Conservation (phyloP, 1,139 yeast species). For the Blastobotrys arbuscula region DNA sequence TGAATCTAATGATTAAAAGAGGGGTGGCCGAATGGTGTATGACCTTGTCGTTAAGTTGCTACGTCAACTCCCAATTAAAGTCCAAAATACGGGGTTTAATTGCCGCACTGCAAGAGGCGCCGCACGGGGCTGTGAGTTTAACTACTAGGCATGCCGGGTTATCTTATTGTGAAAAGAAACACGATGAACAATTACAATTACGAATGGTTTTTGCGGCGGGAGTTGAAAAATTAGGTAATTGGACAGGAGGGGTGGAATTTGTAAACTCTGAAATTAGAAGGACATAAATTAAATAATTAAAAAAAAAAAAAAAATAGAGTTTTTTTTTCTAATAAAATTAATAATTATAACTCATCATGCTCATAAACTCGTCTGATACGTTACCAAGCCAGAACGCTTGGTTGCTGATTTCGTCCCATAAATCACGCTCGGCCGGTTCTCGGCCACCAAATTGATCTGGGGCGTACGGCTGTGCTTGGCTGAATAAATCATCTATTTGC, state of each 20-base stretch:
- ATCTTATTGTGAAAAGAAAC: constrained; percentile 54
- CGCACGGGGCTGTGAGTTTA: constrained; percentile 56
- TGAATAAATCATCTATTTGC: constrained; percentile 7
- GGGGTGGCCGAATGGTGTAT: constrained; percentile 65
- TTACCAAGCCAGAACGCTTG: constrained; percentile 25
- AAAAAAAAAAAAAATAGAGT: background rate
- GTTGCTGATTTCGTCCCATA: constrained; percentile 25
- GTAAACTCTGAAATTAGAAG: constrained; percentile 8
- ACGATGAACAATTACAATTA: constrained; percentile 49
- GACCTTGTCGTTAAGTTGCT: constrained; percentile 36
- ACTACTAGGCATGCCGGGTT: constrained; percentile 60
- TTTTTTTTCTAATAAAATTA: background rate
- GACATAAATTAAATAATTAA: constrained; percentile 4
- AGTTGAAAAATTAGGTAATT: constrained; percentile 15
- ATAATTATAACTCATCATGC: constrained; percentile 14
- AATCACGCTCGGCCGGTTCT: constrained; percentile 19
- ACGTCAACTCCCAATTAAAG: constrained; percentile 26
- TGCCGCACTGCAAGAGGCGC: constrained; percentile 47
- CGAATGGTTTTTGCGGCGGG: constrained; percentile 49
- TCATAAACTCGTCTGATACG: constrained; percentile 22
- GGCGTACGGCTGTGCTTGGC: constrained; percentile 11
- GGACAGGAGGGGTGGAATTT: constrained; percentile 18
- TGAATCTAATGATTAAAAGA: constrained; percentile 45
- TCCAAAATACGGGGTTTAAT: constrained; percentile 42
- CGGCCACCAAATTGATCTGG: constrained; percentile 13